Evolutionary conservation across 257 asterid genomes (phyloP), one percentile per base, ranked within the genome.

Genomic region (Marsdenia floribunda): DNA sequence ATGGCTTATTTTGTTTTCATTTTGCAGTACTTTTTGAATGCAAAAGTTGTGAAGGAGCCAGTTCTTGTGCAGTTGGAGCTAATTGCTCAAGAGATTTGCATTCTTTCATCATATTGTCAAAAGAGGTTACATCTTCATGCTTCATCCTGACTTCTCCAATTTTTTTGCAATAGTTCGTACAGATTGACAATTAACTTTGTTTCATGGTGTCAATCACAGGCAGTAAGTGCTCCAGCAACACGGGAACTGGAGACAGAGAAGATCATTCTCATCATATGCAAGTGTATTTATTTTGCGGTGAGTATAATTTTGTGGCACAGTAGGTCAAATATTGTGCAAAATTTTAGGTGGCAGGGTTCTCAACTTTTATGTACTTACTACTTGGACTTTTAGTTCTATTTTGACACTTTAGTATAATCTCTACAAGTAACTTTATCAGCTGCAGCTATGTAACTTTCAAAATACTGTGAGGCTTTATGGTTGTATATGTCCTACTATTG

Each of bases 31-130:
- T 81, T 84, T 74, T 60, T 81, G 72, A 75, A 81, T 53, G 84
- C 87, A 46, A 81, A 77, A 79, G 76, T 84, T 50, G 78, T 74
- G 38, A 84, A 79, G 82, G 87, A 84, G 78, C 87, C 87, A 58
- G 87, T 84, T 54, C 87, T 85, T 70, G 76, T 80, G 21, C 85
- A 79, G 79, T 77, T 84, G 60, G 87, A 84, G 76, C 73, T 84
- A 65, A 84, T 84, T 70, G 73, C 84, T 58, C 73, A 75, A 71
- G 87, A 84, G 78, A 77, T 84, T 54, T 80, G 81, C 47, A 79
- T 79, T n/a, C 85, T 85, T 68, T 81, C 83, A 84, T 65, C 78
- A 79, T 49, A 33, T 57, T 53, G 79, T 80, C 22, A 70, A 79
- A 70, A 79, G n/a, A 81, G 81, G 85, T 84, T 13, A 50, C n/a